These are phyloP conservation scores for Ceratobasidium sp. DNA, from an alignment of 1,284 basidiomycete genomes.

Conservation along the genomic window DNA sequence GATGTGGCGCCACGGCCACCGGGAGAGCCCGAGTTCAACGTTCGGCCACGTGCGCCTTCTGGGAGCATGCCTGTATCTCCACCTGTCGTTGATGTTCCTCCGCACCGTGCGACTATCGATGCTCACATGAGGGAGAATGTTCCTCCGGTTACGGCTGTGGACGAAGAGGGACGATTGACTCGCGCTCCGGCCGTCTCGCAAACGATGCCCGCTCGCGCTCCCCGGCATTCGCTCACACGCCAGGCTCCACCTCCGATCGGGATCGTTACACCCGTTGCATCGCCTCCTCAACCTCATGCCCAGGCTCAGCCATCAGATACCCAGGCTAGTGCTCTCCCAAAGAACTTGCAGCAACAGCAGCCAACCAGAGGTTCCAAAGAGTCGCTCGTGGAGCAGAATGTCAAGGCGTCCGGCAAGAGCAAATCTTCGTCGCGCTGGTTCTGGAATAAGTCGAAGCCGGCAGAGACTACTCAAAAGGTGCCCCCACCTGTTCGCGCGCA, in stretches of 20 bases:
- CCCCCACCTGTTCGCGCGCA: slow-evolving; percentile 6
- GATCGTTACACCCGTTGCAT: slow-evolving; percentile 15
- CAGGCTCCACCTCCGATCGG: slow-evolving; percentile 10
- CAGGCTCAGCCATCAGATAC: slow-evolving; percentile 6
- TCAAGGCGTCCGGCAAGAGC: slow-evolving; percentile 26
- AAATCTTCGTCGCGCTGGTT: slow-evolving; percentile 32
- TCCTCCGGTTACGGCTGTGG: slow-evolving; percentile 4
- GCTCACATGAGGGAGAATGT: slow-evolving; percentile 16
- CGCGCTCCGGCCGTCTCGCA: slow-evolving; percentile 16
- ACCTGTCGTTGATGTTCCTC: slow-evolving; percentile 3
- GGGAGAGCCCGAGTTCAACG: slow-evolving; percentile 11
- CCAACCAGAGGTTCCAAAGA: slow-evolving; percentile 27
- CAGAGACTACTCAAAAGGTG: slow-evolving; percentile 9
- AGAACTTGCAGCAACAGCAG: slow-evolving; percentile 29
- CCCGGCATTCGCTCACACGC: slow-evolving; percentile 28
- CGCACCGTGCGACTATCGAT: slow-evolving; percentile 35
- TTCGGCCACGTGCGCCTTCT: slow-evolving; percentile 24
- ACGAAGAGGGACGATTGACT: slow-evolving; percentile 30
- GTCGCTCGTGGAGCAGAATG: slow-evolving; percentile 25
- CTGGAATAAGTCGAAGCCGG: slow-evolving; percentile 12
- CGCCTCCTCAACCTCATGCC: slow-evolving; percentile 15
- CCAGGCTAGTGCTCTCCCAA: slow-evolving; percentile 31
- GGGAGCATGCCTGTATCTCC: slow-evolving; percentile 4
- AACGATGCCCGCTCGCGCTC: slow-evolving; percentile 27
- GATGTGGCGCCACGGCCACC: background rate